phyloP scores from a whole-genome alignment of 2,329 filamentous ascomycete species.

The Calycina herbarum region DNA sequence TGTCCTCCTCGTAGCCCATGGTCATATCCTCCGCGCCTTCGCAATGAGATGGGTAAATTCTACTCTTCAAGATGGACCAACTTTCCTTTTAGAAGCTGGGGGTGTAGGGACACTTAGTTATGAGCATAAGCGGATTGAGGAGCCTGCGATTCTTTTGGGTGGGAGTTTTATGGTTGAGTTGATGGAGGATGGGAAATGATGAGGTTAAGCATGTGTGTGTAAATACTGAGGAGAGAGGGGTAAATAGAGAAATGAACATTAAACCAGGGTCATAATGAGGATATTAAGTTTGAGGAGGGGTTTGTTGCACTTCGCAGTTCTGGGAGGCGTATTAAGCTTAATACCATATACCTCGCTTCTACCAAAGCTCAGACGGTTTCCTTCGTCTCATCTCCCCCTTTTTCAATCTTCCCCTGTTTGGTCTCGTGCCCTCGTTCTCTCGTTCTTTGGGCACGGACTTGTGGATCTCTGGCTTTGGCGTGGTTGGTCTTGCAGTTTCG shows the following conservation, averaged over 20 bases:
- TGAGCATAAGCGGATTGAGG: slow-evolving; percentile 74
- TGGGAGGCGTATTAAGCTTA: slow-evolving; percentile 1
- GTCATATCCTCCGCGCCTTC: slow-evolving; percentile 84
- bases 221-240: neutral
- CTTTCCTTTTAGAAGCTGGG: slow-evolving; percentile 84
- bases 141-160: slow-evolving; percentile 77
- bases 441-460: too few species aligned
- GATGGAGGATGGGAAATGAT: slow-evolving; percentile 21
- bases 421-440: too few species aligned
- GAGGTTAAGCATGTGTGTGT: neutral
- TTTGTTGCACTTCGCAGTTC: slow-evolving; percentile 2
- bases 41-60: slow-evolving; percentile 83
- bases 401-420: neutral
- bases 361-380: neutral
- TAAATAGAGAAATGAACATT: neutral
- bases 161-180: slow-evolving; percentile 50
- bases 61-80: slow-evolving; percentile 68
- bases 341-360: neutral
- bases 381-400: neutral
- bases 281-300: too few species aligned
- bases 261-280: too few species aligned
- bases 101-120: slow-evolving; percentile 82
- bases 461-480: too few species aligned
- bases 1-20: slow-evolving; percentile 81
- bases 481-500: too few species aligned